phyloP scores from a whole-genome alignment of 495 filamentous ascomycete species.

The Pseudevernia furfuracea region DNA sequence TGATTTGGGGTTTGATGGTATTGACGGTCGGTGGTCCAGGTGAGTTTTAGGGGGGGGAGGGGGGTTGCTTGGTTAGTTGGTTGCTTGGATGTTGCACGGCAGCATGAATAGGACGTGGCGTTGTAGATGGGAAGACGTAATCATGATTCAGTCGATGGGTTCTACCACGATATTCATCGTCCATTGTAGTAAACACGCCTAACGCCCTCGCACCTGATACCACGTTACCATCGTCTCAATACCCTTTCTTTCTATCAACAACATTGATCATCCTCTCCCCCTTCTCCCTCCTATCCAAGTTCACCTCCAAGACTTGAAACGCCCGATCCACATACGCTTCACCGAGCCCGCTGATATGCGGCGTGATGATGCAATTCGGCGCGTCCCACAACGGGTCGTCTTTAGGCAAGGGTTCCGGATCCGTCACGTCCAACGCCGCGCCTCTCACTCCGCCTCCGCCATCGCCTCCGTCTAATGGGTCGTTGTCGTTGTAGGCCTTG shows the following conservation, averaged over 20 bases:
- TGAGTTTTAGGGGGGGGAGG: no score
- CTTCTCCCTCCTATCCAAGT: conserved; percentile 50
- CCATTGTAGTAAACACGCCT: no score
- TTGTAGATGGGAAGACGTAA: no score
- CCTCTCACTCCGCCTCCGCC: conserved; percentile 51
- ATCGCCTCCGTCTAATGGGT: conserved; percentile 14
- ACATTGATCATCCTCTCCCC: conserved; percentile 61
- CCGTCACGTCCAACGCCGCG: conserved; percentile 77
- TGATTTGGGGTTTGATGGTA: no score
- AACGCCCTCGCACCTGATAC: no score
- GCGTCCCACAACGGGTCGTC: conserved; percentile 66
- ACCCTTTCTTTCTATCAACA: conserved; percentile 56
- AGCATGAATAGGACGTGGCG: no score
- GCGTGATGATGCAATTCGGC: conserved; percentile 68
- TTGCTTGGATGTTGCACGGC: no score
- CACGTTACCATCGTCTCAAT: conserved; percentile 35
- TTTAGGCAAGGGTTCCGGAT: conserved; percentile 70
- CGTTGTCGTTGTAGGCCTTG: conserved; percentile 31
- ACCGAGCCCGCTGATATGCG: conserved; percentile 64
- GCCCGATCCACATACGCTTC: conserved; percentile 51
- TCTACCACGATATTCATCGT: no score
- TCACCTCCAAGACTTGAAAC: conserved; percentile 51
- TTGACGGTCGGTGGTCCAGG: no score
- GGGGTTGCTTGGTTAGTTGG: no score
- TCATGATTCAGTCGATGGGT: no score